Conservation (phyloP, 2,329 filamentous ascomycete genomes). For the Byssothecium circinans region DNA sequence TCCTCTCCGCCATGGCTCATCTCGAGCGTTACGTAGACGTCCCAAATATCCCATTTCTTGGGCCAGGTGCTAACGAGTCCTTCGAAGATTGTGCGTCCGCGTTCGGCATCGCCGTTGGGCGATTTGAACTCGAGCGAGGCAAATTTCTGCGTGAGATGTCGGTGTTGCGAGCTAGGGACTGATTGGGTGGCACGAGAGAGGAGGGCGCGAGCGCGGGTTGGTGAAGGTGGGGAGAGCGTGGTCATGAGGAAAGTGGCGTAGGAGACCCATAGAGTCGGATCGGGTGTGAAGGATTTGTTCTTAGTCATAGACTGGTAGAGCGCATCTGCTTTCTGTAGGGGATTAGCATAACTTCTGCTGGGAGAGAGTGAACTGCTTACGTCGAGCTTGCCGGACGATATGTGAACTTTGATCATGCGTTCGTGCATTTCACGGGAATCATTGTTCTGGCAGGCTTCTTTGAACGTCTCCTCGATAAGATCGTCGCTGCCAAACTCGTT, state of each 20-base stretch:
- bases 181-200: conserved; percentile 83
- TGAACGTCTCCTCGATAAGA: conserved; percentile 81
- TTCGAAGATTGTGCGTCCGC: conserved; percentile 92
- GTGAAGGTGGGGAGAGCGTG: conserved; percentile 68
- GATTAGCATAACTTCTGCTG: conserved; percentile 21
- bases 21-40: conserved; percentile 86
- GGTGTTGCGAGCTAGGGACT: conserved; percentile 68
- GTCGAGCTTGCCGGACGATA: conserved; percentile 81
- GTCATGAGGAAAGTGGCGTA: conserved; percentile 92
- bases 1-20: conserved; percentile 59
- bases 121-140: conserved; percentile 90
- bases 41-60: conserved; percentile 91
- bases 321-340: conserved; percentile 74
- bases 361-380: conserved; percentile 55
- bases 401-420: conserved; percentile 89
- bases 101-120: conserved; percentile 78
- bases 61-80: conserved; percentile 80
- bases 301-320: conserved; percentile 86
- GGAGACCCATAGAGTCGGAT: conserved; percentile 85
- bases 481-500: conserved; percentile 86
- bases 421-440: conserved; percentile 88
- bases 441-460: conserved; percentile 90
- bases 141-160: conserved; percentile 81
- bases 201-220: conserved; percentile 74
- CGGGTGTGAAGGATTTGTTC: conserved; percentile 77